phyloP scores from a whole-genome alignment of 441 rosid genomes.

The Croton setiger region DNA sequence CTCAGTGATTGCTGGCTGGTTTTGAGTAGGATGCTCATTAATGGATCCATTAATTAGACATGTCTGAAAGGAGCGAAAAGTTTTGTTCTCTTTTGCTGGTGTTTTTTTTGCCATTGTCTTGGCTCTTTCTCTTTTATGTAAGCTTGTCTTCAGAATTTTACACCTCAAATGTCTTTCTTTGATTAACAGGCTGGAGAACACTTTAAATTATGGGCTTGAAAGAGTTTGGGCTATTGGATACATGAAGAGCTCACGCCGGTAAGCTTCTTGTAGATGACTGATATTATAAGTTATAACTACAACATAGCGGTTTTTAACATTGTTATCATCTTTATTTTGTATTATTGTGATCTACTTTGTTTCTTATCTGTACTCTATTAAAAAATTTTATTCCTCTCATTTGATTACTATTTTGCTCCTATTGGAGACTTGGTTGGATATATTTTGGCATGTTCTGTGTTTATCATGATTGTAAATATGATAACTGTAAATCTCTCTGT shows the following conservation, averaged over 20 bases:
- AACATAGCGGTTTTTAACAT: neutral
- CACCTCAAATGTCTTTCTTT: slow-evolving; percentile 7
- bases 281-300: neutral
- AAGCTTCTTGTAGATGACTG: slow-evolving; percentile 25
- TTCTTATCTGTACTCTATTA: neutral
- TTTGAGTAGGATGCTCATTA: slow-evolving; percentile 6
- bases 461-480: slow-evolving; percentile 12
- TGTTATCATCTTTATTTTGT: neutral
- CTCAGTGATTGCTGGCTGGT: neutral
- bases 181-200: slow-evolving; percentile 77
- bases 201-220: slow-evolving; percentile 82
- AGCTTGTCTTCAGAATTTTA: neutral
- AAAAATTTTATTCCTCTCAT: too few relatives aligned
- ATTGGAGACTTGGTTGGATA: neutral
- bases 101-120: neutral
- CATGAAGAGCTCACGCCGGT: slow-evolving; percentile 78
- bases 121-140: neutral
- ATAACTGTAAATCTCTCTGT: slow-evolving; percentile 16
- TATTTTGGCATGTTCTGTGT: slow-evolving; percentile 8
- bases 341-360: neutral
- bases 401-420: neutral
- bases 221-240: slow-evolving; percentile 87
- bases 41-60: neutral
- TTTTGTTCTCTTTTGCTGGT: neutral
- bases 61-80: neutral